Percentiles rank a stretch among this genome's conserved stretches.
These are phyloP conservation scores for Avena insularis DNA, from an alignment of 176 grass and related monocot genomes.

Conservation along the genomic window DNA sequence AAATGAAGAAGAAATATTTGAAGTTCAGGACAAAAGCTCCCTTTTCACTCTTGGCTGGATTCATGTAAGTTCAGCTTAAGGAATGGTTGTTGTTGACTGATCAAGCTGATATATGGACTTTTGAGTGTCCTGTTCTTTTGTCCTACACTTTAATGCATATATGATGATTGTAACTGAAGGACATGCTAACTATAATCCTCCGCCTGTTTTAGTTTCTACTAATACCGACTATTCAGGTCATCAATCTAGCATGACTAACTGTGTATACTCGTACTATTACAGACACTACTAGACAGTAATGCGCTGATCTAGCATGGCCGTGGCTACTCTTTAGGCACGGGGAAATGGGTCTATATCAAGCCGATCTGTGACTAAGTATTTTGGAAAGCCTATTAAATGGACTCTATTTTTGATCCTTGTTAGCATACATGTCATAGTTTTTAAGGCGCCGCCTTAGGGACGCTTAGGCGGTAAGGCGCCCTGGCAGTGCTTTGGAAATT, in stretches of 20 bases:
- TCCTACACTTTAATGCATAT: constrained; percentile 15
- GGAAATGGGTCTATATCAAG: neutral
- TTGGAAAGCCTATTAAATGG: constrained; percentile 25
- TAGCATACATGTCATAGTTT: neutral
- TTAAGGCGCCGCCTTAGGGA: no score
- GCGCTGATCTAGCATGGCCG: neutral
- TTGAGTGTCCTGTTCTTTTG: constrained; percentile 25
- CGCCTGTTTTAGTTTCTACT: constrained; percentile 19
- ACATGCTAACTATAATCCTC: constrained; percentile 12
- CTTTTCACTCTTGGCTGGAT: constrained; percentile 99
- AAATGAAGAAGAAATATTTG: constrained; percentile 99
- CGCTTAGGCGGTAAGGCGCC: no score
- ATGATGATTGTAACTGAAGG: neutral
- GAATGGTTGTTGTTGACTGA: constrained; percentile 14
- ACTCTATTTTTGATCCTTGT: constrained; percentile 7
- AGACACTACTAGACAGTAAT: neutral
- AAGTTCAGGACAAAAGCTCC: constrained; percentile 92
- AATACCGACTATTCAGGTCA: constrained; percentile 1
- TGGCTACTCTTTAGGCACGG: constrained; percentile 23
- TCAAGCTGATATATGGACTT: constrained; percentile 2
- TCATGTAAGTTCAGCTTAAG: constrained; percentile 76
- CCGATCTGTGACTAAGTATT: neutral
- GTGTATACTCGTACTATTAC: neutral
- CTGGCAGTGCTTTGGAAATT: no score
- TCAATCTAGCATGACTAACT: constrained; percentile 4